Evolutionary conservation across 1,284 basidiomycete species (phyloP).

Genomic region (Sphagnurus paluster): DNA sequence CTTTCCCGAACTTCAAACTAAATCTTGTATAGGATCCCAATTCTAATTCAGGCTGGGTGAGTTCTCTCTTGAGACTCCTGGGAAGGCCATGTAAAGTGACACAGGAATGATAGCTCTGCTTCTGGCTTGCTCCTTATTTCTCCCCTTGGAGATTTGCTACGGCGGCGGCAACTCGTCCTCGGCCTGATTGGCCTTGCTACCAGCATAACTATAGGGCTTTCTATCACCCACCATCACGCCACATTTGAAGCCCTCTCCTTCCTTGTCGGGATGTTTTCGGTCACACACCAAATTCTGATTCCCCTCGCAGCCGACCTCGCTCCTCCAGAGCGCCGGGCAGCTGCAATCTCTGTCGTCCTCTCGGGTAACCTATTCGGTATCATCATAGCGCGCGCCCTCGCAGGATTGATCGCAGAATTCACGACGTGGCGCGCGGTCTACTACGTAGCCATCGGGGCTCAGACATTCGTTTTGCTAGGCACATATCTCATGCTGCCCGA

Average conservation of each 20-base stretch:
- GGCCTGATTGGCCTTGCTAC: conserved; percentile 44
- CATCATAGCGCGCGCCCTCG: conserved; percentile 66
- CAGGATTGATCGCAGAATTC: conserved; percentile 66
- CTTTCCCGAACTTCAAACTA: neutral
- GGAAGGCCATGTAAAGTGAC: neutral
- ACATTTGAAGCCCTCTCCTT: conserved; percentile 56
- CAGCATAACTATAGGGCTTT: conserved; percentile 52
- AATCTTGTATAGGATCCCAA: conserved; percentile 39
- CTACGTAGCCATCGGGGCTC: conserved; percentile 63
- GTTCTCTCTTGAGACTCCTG: neutral
- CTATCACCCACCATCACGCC: conserved; percentile 43
- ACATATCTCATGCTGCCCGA: conserved; percentile 66
- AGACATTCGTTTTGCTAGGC: conserved; percentile 48
- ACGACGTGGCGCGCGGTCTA: conserved; percentile 64
- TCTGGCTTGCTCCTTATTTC: conserved; percentile 59
- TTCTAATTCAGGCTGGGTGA: conserved; percentile 48
- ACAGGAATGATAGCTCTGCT: conserved; percentile 47
- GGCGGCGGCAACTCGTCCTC: conserved; percentile 53
- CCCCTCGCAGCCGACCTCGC: conserved; percentile 69
- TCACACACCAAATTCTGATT: conserved; percentile 56
- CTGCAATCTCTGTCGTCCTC: conserved; percentile 66
- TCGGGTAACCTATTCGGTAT: conserved; percentile 72
- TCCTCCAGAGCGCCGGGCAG: conserved; percentile 58
- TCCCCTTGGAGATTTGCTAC: conserved; percentile 63
- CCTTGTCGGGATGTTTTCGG: conserved; percentile 51